Evolutionary conservation across 768 basidiomycete species (phyloP), one percentile per base, ranked within the genome.

Genomic region (Russula foetens): DNA sequence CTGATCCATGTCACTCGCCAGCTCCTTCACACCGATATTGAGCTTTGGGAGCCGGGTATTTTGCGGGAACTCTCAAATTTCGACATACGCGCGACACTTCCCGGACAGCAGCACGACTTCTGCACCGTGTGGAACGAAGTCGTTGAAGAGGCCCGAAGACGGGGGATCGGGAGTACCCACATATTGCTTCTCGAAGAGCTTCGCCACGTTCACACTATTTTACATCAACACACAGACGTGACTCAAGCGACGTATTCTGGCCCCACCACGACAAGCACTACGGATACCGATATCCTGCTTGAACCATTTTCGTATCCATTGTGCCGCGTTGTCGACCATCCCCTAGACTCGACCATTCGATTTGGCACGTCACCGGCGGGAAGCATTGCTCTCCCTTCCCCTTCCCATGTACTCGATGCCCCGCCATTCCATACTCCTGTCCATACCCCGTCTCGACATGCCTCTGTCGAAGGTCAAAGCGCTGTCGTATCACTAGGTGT

Each of bases 121-220:
- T 60, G 59, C 6, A 8, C 5, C 3, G 15, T 55, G 21, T 60
- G 59, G 59, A 60, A 60, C 31, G 59, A 55, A 29, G 26, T 55
- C 7, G 45, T 59, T n/a, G n/a, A n/a, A n/a, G n/a, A n/a, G n/a
- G n/a, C 19, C 7, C 0, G 7, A 12, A 47, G 21, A 38, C 45
- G 7, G 15, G 14, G 19, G 29, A 39, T 14, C 12, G 14, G 11
- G 7, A 11, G 4, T 35, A 21, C 21, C 1, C 35, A 17, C 29
- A 24, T 43, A 29, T 1, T 44, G 17, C 26, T 6, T 6, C 58
- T 55, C 7, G 43, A 4, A 9, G 26, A 49, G 29, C 33, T 50
- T 21, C 53, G 53, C 29, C 39, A 9, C 23, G 28, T 31, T 50
- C 54, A 49, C 5, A 4, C 28, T 41, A 7, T 15, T 5, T 12